These are phyloP conservation scores for Arachis hypogaea DNA, from an alignment of 306 rosid genomes.

Conservation along the genomic window DNA sequence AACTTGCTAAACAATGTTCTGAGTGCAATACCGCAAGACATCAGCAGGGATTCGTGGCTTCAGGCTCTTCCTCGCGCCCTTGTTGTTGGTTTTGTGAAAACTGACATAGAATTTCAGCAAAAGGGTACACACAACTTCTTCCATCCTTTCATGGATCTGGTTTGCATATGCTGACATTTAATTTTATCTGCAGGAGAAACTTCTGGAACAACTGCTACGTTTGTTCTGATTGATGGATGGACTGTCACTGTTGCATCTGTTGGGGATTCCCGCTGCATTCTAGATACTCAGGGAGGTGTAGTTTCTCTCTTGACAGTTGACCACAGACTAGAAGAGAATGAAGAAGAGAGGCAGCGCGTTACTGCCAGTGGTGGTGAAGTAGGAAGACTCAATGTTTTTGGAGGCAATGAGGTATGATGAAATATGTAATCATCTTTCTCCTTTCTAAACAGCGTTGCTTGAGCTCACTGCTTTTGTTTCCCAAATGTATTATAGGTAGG, in stretches of 20 bases:
- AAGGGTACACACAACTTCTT: constrained; percentile 55
- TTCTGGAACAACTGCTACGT: constrained; percentile 98
- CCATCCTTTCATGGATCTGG: constrained; percentile 11
- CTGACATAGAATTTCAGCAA: constrained; percentile 97
- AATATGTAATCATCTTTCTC: constrained; percentile 28
- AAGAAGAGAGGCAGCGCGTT: constrained; percentile 93
- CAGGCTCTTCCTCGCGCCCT: constrained; percentile 96
- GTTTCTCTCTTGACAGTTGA: constrained; percentile 96
- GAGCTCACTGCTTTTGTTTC: constrained; percentile 25
- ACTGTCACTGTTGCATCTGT: constrained; percentile 98
- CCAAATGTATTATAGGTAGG: constrained; percentile 67
- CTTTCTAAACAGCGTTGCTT: constrained; percentile 27
- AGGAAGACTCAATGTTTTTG: constrained; percentile 93
- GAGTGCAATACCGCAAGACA: constrained; percentile 94
- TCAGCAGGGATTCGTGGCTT: constrained; percentile 91
- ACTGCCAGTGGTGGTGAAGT: constrained; percentile 99
- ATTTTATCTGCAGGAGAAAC: constrained; percentile 78
- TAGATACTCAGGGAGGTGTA: constrained; percentile 91
- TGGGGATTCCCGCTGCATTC: constrained; percentile 97
- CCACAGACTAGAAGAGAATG: constrained; percentile 96
- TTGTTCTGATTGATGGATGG: constrained; percentile 92
- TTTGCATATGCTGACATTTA: constrained; percentile 20
- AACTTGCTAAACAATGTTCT: constrained; percentile 74
- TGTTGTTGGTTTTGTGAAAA: constrained; percentile 96
- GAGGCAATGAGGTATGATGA: constrained; percentile 79